Conservation (phyloP, 2,329 filamentous ascomycete genomes). For the Boeremia exigua region DNA sequence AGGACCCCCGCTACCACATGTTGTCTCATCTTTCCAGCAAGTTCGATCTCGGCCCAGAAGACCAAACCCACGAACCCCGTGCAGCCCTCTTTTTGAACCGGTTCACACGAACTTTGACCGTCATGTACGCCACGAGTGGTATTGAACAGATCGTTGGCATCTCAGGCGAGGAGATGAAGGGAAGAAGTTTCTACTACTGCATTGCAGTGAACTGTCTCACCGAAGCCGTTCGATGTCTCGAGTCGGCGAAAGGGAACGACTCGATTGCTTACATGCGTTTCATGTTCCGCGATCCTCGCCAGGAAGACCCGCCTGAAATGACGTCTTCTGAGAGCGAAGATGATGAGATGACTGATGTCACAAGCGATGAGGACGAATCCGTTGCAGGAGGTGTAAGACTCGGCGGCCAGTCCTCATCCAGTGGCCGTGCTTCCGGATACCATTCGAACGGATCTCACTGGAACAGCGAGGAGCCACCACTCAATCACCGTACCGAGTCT, state of each 20-base stretch:
- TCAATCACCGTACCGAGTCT: conserved; percentile 52
- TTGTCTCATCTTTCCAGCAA: conserved; percentile 83
- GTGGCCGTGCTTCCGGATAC: conserved; percentile 2
- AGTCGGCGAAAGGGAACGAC: conserved; percentile 87
- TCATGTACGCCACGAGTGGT: conserved; percentile 86
- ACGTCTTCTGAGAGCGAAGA: conserved; percentile 56
- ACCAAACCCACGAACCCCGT: conserved; percentile 73
- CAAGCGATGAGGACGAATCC: conserved; percentile 55
- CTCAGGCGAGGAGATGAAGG: conserved; percentile 69
- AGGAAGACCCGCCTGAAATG: conserved; percentile 49
- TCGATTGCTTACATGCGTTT: conserved; percentile 90
- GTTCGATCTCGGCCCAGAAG: conserved; percentile 65
- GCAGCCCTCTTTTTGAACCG: conserved; percentile 86
- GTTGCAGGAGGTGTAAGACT: conserved; percentile 54
- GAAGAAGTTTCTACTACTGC: conserved; percentile 86
- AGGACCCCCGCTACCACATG: conserved; percentile 89
- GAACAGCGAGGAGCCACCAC: conserved; percentile 28
- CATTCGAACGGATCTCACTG: conserved; percentile 21
- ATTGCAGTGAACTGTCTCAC: conserved; percentile 78
- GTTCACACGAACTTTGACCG: conserved; percentile 79
- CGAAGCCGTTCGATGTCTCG: conserved; percentile 78
- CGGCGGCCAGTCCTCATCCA: conserved; percentile 3
- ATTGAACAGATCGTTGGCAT: conserved; percentile 78
- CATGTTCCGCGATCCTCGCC: conserved; percentile 77
- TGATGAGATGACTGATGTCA: conserved; percentile 56